A percentile compares a stretch with the other conserved stretches of the same genome.
These are phyloP conservation scores for Apophysomyces variabilis DNA, from an alignment of 371 early-diverging fungal genomes.

Conservation along the genomic window DNA sequence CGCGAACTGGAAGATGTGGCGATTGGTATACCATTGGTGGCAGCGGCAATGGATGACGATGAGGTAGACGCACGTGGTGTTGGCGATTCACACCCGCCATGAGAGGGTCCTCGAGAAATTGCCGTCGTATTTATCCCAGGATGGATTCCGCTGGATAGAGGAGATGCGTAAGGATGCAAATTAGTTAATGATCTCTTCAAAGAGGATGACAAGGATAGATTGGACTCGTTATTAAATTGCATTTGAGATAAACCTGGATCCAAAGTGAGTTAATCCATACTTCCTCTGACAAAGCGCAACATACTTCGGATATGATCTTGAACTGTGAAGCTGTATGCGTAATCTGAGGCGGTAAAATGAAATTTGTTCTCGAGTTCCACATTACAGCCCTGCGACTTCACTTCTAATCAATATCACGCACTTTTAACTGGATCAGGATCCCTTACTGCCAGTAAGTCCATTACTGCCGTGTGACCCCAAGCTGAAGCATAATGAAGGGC, in stretches of 20 bases:
- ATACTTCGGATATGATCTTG: constrained; percentile 49
- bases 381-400: constrained; percentile 51
- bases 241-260: constrained; percentile 39
- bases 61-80: constrained; percentile 53
- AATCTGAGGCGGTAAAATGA: constrained; percentile 47
- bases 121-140: constrained; percentile 25
- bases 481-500: constrained; percentile 57
- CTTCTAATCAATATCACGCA: background rate
- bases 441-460: constrained; percentile 50
- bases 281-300: background rate
- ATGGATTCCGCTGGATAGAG: constrained; percentile 31
- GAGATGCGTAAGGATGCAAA: constrained; percentile 42
- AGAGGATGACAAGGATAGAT: constrained; percentile 39
- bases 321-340: constrained; percentile 48
- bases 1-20: constrained; percentile 26
- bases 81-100: constrained; percentile 41
- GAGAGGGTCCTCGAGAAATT: constrained; percentile 43
- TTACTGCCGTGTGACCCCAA: constrained; percentile 54
- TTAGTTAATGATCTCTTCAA: constrained; percentile 27
- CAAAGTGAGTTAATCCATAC: background rate
- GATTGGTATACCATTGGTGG: constrained; percentile 20
- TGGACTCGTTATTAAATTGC: constrained; percentile 41
- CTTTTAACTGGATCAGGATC: background rate
- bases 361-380: constrained; percentile 46
- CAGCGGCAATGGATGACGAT: constrained; percentile 35